phyloP scores from a whole-genome alignment of 495 filamentous ascomycete species.

The Amorphotheca resinae region DNA sequence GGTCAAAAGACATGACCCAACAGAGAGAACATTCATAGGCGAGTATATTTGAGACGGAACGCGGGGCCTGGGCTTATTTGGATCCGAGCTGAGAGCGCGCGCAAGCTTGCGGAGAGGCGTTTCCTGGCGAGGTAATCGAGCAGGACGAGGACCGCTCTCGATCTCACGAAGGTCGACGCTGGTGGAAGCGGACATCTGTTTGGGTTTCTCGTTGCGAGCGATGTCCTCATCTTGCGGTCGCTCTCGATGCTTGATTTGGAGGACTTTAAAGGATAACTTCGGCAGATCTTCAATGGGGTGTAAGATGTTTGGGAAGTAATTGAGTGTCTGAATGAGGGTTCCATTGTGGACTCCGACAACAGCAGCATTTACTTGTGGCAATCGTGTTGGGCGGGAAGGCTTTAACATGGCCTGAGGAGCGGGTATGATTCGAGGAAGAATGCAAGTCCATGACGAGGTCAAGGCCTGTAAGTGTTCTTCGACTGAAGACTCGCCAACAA shows the following conservation, averaged over 20 bases:
- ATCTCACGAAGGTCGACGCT: slow-evolving; percentile 3
- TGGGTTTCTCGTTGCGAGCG: background rate
- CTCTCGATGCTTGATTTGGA: slow-evolving; percentile 32
- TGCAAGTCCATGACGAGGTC: slow-evolving; percentile 40
- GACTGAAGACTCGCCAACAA: slow-evolving; percentile 48
- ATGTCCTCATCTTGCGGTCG: background rate
- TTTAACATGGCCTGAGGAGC: slow-evolving; percentile 53
- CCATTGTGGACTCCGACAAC: slow-evolving; percentile 48
- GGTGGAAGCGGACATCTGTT: background rate
- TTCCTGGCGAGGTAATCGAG: slow-evolving; percentile 9
- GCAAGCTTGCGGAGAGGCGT: slow-evolving; percentile 24
- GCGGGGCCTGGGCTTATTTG: slow-evolving; percentile 21
- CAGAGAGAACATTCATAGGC: slow-evolving; percentile 38
- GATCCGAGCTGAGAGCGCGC: slow-evolving; percentile 21
- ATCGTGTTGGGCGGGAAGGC: slow-evolving; percentile 41
- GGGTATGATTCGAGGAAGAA: slow-evolving; percentile 52
- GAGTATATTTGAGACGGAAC: slow-evolving; percentile 35
- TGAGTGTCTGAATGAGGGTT: slow-evolving; percentile 37
- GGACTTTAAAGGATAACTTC: slow-evolving; percentile 34
- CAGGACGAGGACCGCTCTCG: slow-evolving; percentile 3
- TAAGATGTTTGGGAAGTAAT: slow-evolving; percentile 50
- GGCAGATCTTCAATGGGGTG: slow-evolving; percentile 38
- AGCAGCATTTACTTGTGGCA: slow-evolving; percentile 38
- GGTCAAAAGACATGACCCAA: slow-evolving; percentile 37
- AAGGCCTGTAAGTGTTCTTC: slow-evolving; percentile 43